A percentile compares a stretch with the other conserved stretches of the same genome.
These are phyloP conservation scores for Exsudoporus frostii DNA, from an alignment of 768 basidiomycete species.

Conservation along the genomic window DNA sequence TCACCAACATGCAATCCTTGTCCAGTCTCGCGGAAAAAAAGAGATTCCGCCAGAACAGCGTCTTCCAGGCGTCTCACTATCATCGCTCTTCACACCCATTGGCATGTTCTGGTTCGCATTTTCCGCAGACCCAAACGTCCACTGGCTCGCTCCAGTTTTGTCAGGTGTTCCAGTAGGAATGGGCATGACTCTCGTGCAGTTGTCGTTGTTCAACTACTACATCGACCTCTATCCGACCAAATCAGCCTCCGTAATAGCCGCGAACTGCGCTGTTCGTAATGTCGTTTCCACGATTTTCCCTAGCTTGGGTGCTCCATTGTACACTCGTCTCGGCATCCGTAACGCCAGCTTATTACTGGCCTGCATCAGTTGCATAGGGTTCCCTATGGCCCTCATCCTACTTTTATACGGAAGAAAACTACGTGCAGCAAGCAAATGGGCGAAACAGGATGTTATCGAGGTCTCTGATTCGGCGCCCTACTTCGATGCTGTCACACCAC, in stretches of 20 bases:
- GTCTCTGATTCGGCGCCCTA: neutral
- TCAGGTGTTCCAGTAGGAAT: conserved; percentile 27
- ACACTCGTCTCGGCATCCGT: conserved; percentile 16
- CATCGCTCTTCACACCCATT: conserved; percentile 19
- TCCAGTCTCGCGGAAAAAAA: conserved; percentile 15
- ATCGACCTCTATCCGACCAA: conserved; percentile 26
- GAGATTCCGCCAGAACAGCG: conserved; percentile 20
- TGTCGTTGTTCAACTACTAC: conserved; percentile 26
- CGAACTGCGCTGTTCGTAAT: conserved; percentile 20
- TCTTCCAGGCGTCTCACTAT: conserved; percentile 18
- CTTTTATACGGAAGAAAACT: conserved; percentile 13
- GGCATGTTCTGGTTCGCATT: conserved; percentile 30
- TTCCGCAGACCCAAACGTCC: conserved; percentile 19
- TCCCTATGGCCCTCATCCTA: conserved; percentile 16
- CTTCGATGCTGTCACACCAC: neutral
- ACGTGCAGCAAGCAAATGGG: conserved; percentile 19
- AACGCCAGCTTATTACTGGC: conserved; percentile 20
- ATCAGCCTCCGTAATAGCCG: conserved; percentile 25
- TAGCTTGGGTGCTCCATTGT: conserved; percentile 18
- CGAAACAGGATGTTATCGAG: conserved; percentile 14
- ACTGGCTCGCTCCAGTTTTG: conserved; percentile 20
- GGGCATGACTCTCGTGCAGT: conserved; percentile 26
- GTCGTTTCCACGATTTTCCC: conserved; percentile 14
- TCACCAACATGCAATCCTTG: conserved; percentile 8
- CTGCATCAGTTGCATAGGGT: conserved; percentile 19